A percentile compares a stretch with the other conserved stretches of the same genome.
These are phyloP conservation scores for Penicillium expansum DNA, from an alignment of 2,329 filamentous ascomycete genomes.

Conservation along the genomic window DNA sequence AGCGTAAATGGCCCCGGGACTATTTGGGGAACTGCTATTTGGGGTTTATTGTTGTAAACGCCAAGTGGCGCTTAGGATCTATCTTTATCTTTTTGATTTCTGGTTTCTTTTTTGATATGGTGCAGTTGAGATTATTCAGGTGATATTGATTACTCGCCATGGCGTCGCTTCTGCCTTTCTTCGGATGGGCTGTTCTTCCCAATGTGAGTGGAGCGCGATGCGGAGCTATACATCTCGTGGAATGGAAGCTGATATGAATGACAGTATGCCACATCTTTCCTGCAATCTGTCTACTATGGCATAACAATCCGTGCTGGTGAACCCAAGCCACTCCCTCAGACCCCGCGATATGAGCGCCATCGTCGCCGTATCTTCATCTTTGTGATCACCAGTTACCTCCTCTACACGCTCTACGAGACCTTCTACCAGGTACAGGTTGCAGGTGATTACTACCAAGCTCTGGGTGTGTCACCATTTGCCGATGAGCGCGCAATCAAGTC, in stretches of 20 bases:
- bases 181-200: conserved; percentile 62
- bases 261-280: conserved; percentile 72
- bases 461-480: conserved; percentile 67
- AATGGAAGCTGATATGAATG: conserved; percentile 9
- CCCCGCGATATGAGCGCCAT: conserved; percentile 66
- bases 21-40: background rate
- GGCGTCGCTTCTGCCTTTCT: conserved; percentile 52
- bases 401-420: conserved; percentile 90
- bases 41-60: conserved; percentile 7
- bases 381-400: conserved; percentile 78
- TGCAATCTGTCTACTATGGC: conserved; percentile 80
- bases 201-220: conserved; percentile 46
- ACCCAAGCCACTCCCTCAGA: conserved; percentile 68
- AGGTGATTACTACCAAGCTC: conserved; percentile 74
- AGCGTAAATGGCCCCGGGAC: conserved; percentile 1
- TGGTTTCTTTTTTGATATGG: conserved; percentile 10
- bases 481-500: conserved; percentile 77
- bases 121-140: background rate
- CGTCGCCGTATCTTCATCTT: conserved; percentile 78
- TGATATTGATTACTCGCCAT: conserved; percentile 23
- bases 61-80: background rate
- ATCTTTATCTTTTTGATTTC: background rate
- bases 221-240: conserved; percentile 4
- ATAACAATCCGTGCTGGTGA: conserved; percentile 87
- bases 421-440: conserved; percentile 71